Conservation (phyloP, 768 basidiomycete species). For the Nidularia sp. region DNA sequence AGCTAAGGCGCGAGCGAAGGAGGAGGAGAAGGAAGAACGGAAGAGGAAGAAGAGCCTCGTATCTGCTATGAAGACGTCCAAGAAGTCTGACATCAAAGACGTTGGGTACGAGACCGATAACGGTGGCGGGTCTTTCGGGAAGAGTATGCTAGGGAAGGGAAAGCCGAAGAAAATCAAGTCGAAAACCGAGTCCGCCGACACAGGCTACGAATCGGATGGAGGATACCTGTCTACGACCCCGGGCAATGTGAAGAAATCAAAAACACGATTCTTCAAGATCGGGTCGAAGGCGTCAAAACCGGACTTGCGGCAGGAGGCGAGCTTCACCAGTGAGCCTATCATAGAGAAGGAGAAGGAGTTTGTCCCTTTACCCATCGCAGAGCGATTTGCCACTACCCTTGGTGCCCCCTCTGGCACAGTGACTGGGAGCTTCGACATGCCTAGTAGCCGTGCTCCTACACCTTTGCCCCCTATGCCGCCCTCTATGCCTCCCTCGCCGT, state of each 20-base stretch:
- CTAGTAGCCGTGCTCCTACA: no score
- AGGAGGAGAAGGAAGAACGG: conserved; percentile 23
- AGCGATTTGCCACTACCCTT: conserved; percentile 37
- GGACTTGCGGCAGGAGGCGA: conserved; percentile 20
- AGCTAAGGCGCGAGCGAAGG: conserved; percentile 19
- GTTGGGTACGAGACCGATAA: conserved; percentile 23
- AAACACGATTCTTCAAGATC: conserved; percentile 36
- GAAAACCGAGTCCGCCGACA: conserved; percentile 13
- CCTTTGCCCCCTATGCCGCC: neutral
- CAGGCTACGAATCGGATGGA: conserved; percentile 36
- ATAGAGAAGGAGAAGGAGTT: conserved; percentile 16
- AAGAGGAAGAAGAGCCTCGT: conserved; percentile 29
- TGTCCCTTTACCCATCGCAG: conserved; percentile 41
- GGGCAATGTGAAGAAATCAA: conserved; percentile 4
- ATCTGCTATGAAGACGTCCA: conserved; percentile 11
- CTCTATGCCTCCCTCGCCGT: neutral
- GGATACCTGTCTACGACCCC: conserved; percentile 16
- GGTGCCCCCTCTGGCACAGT: conserved; percentile 2
- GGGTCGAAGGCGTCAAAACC: conserved; percentile 32
- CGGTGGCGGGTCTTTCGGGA: conserved; percentile 2
- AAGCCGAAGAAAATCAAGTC: conserved; percentile 23
- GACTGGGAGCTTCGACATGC: conserved; percentile 4
- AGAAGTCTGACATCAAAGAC: conserved; percentile 12
- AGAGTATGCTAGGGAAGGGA: conserved; percentile 5
- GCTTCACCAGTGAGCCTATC: conserved; percentile 10